Evolutionary conservation across 768 basidiomycete genomes (phyloP), one percentile per base, ranked within the genome.

Genomic region (Rhodosporidiobolus sp.): DNA sequence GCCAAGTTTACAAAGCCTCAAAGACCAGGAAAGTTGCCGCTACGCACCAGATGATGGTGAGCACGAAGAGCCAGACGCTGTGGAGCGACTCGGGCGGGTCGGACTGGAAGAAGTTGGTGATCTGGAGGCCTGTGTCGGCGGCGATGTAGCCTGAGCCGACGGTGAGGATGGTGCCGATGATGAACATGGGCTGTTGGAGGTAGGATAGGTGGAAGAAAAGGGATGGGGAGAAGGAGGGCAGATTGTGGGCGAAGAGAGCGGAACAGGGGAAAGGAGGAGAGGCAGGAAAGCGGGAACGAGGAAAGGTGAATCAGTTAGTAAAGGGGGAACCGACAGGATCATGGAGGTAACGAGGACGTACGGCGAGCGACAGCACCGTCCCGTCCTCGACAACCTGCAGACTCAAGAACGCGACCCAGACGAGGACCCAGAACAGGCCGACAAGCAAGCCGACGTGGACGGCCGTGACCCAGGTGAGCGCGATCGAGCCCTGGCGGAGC

Each of bases 331-430:
- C n/a, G n/a, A n/a, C n/a, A n/a, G n/a, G n/a, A n/a, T n/a, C n/a
- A 45, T 8, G 8, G 34, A 55, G 50, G 50, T 28, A 22, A 49
- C 11, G 8, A 10, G 4, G 20, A 63, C 70, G 45, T 38, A 72
- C 71, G 54, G 69, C 55, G 52, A 72, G 24, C 35, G 58, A 86
- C 86, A 76, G 65, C 46, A 88, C 82, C 0, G 91, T 91, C 11
- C 93, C 95, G 78, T 91, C 95, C 80, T 97, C 95, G 65, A 97
- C 90, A 60, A 94, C 79, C 81, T 98, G 95, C 3, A 79, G 76
- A 0, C 79, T 78, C 17, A 83, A 78, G 26, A 82, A 67, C 7
- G 79, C 79, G 63, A 67, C 65, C 76, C 78, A 74, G 11, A 72
- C 55, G 28, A 78, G 48, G 16, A 70, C 65, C 78, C 77, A 77